Evolutionary conservation across 169 alveolate species (phyloP).

Genomic region (Plasmodium vivax): DNA sequence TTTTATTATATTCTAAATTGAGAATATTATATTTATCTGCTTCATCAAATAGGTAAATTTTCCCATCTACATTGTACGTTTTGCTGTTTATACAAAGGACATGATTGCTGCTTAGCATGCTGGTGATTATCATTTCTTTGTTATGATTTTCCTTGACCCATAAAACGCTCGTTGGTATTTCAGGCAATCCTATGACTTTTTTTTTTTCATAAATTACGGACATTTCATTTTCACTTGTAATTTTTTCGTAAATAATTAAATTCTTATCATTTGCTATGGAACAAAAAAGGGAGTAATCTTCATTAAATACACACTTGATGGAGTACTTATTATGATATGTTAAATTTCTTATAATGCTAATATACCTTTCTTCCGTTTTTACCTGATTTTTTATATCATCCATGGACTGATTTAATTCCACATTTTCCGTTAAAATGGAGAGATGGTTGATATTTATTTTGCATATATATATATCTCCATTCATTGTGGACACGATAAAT

Average conservation of each 20-base stretch:
- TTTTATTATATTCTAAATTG: conserved; percentile 40
- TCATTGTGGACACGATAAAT: conserved; percentile 57
- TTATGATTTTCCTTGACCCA: conserved; percentile 34
- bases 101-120: conserved; percentile 56
- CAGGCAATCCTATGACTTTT: conserved; percentile 63
- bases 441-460: conserved; percentile 23
- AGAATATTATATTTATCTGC: conserved; percentile 51
- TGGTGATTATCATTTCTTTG: conserved; percentile 24
- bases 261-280: conserved; percentile 71
- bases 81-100: conserved; percentile 43
- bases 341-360: conserved; percentile 25
- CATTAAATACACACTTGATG: conserved; percentile 44
- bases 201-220: conserved; percentile 43
- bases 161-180: conserved; percentile 47
- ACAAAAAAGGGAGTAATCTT: conserved; percentile 44
- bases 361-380: conserved; percentile 30
- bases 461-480: conserved; percentile 64
- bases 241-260: conserved; percentile 70
- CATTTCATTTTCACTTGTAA: neutral
- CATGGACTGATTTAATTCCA: conserved; percentile 23
- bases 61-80: conserved; percentile 23
- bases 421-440: neutral
- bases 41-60: conserved; percentile 34
- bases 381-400: conserved; percentile 34
- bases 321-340: conserved; percentile 61